Conservation (phyloP, 2,329 filamentous ascomycete species). For the Neonectria magnoliae region DNA sequence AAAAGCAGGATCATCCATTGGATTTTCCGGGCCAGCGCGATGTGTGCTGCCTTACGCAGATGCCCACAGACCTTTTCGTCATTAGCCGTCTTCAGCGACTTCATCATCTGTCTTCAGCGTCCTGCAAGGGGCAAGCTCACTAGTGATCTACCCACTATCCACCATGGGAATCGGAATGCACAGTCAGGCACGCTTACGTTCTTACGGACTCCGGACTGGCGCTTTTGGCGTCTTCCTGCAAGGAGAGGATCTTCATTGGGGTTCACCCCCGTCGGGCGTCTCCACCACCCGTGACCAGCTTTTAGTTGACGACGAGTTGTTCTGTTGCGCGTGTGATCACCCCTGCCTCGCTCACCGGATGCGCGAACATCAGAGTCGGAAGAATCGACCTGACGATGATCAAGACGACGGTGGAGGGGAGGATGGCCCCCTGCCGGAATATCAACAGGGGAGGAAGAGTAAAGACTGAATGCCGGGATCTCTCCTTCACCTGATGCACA, state of each 20-base stretch:
- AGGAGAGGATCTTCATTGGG: not conserved
- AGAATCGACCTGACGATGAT: not conserved
- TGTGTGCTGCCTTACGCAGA: not conserved
- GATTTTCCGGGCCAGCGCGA: not conserved
- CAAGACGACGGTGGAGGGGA: not conserved
- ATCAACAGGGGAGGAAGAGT: not conserved
- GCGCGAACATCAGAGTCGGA: not conserved
- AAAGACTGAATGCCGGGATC: not conserved
- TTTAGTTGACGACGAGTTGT: not conserved
- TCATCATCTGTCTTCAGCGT: conserved; percentile 8
- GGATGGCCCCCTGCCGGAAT: not conserved
- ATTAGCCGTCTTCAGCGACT: not conserved
- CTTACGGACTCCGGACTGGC: not conserved
- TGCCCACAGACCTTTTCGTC: conserved; percentile 1
- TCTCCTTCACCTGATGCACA: conserved; percentile 6
- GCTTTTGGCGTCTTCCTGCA: not conserved
- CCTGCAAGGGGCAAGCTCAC: conserved; percentile 4
- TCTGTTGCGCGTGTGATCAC: conserved; percentile 7
- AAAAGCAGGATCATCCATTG: not conserved
- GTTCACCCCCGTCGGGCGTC: not conserved
- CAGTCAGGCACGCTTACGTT: not conserved
- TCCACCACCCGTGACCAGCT: not conserved
- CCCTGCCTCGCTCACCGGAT: conserved; percentile 2
- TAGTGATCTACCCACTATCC: not conserved
- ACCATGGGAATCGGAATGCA: not conserved